Evolutionary conservation across 139 green algal genomes (phyloP), one percentile per base, ranked within the genome.

Genomic region (Coelastrella sp.): DNA sequence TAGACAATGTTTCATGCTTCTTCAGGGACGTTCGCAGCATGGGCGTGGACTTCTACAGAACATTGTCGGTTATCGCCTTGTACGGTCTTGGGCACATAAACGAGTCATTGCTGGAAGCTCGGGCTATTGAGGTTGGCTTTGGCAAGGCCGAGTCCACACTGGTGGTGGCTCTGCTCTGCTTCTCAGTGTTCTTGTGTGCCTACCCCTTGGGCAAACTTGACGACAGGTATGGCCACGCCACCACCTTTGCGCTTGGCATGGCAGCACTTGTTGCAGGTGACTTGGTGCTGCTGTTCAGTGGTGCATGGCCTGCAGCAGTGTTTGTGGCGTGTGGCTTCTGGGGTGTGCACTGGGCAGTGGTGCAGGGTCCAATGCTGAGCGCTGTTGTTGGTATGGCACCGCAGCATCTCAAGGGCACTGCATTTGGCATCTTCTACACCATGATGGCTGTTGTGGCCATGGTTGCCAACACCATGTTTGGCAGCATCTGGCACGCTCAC

Each of bases 371-470:
- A 11, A 86, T 96, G 89, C 89, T 96, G 82, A 90, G 86, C 66
- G 94, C 94, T 49, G 92, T 95, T 49, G 93, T 93, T 0, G 87
- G 92, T 80, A 85, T 94, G 56, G 92, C 94, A 8, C 94, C 94
- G 1, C 58, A 84, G 0, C 81, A 93, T 65, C 81, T 96, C 25
- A 90, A 93, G n/a, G 94, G 94, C 56, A 96, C 94, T 7, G 94
- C 94, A 1, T 96, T 96, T 87, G 94, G 94, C 65, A 95, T 96
- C 91, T 96, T 95, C 76, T 96, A 96, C 92, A 94, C 92, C 7
- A 87, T 94, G 74, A 96, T 96, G 94, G 94, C 94, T 4, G 22
- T 93, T 3, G 93, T 91, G 0, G 92, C 94, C 4, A 80, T 96
- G 49, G 80, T 24, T 12, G 92, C 92, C 74, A 95, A 95, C 89